Conservation (phyloP, 2,329 filamentous ascomycete species). For the Sporothrix protearum region DNA sequence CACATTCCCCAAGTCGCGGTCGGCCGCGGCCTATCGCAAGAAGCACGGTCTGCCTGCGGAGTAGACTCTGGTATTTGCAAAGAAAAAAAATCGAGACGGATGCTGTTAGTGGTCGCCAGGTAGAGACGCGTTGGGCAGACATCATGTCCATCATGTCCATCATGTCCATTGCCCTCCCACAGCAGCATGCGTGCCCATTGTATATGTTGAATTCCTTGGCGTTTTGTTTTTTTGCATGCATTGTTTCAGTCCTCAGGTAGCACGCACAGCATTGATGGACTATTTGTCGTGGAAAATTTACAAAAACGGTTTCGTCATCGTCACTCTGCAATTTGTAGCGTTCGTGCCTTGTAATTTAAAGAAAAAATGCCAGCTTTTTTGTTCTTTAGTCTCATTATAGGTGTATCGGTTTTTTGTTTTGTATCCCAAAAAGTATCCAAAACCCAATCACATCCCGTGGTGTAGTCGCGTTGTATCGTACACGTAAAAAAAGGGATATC, state of each 20-base stretch:
- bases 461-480: not conserved
- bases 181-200: not conserved
- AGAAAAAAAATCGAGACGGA: not conserved
- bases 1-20: conserved; percentile 46
- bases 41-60: conserved; percentile 24
- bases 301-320: not conserved
- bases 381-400: not conserved
- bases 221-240: not conserved
- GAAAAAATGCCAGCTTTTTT: not conserved
- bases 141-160: too few species aligned
- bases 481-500: not conserved
- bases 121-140: too few species aligned
- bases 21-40: conserved; percentile 26
- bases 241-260: not conserved
- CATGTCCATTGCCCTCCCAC: too few species aligned
- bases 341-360: not conserved
- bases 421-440: not conserved
- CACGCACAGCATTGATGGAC: conserved; percentile 7
- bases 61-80: not conserved
- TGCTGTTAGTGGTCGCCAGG: too few species aligned
- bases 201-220: not conserved
- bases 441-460: conserved; percentile 1
- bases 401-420: not conserved
- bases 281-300: too few species aligned
- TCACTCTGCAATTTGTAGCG: not conserved